Base-by-base conservation (phyloP, 371 early-diverging fungal genomes). In the Mucor piriformis region DNA sequence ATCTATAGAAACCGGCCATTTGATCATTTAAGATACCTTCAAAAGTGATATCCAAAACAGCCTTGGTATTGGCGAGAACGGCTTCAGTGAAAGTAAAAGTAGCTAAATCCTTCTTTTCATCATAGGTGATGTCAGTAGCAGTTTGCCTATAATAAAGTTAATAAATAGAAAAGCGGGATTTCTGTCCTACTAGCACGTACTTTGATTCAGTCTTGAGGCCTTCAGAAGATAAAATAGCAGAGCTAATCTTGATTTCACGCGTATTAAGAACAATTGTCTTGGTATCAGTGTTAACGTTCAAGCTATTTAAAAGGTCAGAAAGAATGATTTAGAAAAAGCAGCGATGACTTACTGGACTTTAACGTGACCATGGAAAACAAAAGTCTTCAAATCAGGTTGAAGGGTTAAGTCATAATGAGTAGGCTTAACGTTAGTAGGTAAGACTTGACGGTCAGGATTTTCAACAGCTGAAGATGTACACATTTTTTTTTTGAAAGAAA, bases 1-100 rank as follows among this genome's bases (percentile, higher is more conserved):
- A 85, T 54, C 93, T 82, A 77, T 95, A 95, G 72, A 95, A 95
- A 33, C 96, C 95, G 48, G 85, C 84, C 92, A 95, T 87, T 59
- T 87, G 80, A 69, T 95, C 94, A 65, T 92, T 93, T 66, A 91
- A 83, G 40, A 79, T 72, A 61, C 95, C 94, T 53, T 84, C 80
- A 71, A 92, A 95, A 43, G 69, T 57, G 46, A 92, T 76, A 47
- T 73, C 74, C 57, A 95, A 69, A 42, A 80, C 73, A 27, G 88
- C 93, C 23, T 86, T 86, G 5, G 88, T 67, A 50, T 87, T 88
- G 21, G 83, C 83, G 32, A 83, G 79, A 11, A 96, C 72, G 10
- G 74, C 59, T 43, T 88, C 76, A 15, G 73, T 79, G 70, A 95
- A 94, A 1, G 76, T 80, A 51, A 95, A 73, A 3, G 86, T 89